Evolutionary conservation across 139 green algal genomes (phyloP).

Genomic region (Nannochloris sp.): DNA sequence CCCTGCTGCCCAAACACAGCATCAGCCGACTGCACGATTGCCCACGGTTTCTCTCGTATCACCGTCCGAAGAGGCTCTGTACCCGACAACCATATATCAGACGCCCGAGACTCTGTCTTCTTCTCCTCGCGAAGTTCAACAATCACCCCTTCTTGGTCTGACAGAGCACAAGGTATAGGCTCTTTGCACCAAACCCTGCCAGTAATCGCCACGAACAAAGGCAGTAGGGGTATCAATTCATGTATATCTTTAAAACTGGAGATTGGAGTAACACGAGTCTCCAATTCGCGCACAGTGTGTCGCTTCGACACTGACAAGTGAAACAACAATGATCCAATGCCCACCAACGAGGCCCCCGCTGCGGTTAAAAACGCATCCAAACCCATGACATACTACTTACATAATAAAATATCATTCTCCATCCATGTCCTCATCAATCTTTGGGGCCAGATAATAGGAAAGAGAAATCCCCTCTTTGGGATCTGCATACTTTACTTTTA

Average conservation of each 20-base stretch:
- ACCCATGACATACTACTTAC: background rate
- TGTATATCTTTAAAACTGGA: slow-evolving; percentile 7
- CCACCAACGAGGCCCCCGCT: background rate
- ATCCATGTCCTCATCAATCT: background rate
- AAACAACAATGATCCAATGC: background rate
- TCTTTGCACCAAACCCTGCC: slow-evolving; percentile 16
- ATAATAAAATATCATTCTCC: background rate
- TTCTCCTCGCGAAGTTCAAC: slow-evolving; percentile 23
- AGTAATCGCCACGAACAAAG: slow-evolving; percentile 22
- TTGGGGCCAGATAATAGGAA: background rate
- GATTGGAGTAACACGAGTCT: background rate
- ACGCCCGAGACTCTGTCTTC: slow-evolving; percentile 4
- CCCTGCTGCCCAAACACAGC: background rate
- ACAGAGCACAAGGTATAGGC: slow-evolving; percentile 16
- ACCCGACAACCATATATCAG: slow-evolving; percentile 13
- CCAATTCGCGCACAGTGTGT: background rate
- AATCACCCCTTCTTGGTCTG: slow-evolving; percentile 14
- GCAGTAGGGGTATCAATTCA: slow-evolving; percentile 15
- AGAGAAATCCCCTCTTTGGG: slow-evolving; percentile 22
- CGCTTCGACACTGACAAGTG: background rate
- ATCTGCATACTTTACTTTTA: slow-evolving; percentile 81
- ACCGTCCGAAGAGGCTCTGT: slow-evolving; percentile 6
- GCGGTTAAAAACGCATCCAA: slow-evolving; percentile 10
- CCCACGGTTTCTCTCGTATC: slow-evolving; percentile 18
- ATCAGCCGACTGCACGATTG: slow-evolving; percentile 3